These are phyloP conservation scores for Aspergillus jensenii DNA, from an alignment of 2,329 filamentous ascomycete genomes.

Conservation along the genomic window DNA sequence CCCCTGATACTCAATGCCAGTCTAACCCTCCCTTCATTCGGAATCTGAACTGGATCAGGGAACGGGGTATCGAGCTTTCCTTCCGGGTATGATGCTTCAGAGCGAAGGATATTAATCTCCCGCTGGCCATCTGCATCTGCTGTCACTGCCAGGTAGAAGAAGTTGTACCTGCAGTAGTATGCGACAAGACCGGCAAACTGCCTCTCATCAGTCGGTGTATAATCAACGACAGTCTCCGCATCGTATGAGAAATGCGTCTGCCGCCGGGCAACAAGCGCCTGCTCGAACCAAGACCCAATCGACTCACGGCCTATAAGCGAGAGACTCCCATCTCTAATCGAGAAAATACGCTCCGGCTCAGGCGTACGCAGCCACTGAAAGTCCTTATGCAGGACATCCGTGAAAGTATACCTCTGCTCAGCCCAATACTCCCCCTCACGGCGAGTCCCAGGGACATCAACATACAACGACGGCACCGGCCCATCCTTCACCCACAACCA, in stretches of 20 bases:
- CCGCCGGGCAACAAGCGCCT: conserved; percentile 9
- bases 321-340: background rate
- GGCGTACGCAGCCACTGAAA: conserved; percentile 12
- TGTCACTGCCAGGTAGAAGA: conserved; percentile 10
- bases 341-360: conserved; percentile 8
- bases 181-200: conserved; percentile 10
- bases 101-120: conserved; percentile 8
- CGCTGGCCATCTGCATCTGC: conserved; percentile 8
- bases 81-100: conserved; percentile 8
- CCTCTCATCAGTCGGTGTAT: conserved; percentile 2
- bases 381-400: conserved; percentile 3
- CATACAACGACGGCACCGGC: conserved; percentile 8
- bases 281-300: conserved; percentile 14
- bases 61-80: background rate
- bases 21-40: conserved; percentile 3
- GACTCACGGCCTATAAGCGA: conserved; percentile 8
- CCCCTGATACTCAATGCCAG: conserved; percentile 6
- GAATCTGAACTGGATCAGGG: background rate
- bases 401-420: conserved; percentile 8
- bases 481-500: conserved; percentile 10
- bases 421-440: conserved; percentile 5
- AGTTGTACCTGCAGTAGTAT: conserved; percentile 12
- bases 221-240: conserved; percentile 3
- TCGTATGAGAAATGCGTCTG: conserved; percentile 14
- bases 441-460: background rate